phyloP scores from a whole-genome alignment of 768 basidiomycete species.

The Gyrodon lividus region DNA sequence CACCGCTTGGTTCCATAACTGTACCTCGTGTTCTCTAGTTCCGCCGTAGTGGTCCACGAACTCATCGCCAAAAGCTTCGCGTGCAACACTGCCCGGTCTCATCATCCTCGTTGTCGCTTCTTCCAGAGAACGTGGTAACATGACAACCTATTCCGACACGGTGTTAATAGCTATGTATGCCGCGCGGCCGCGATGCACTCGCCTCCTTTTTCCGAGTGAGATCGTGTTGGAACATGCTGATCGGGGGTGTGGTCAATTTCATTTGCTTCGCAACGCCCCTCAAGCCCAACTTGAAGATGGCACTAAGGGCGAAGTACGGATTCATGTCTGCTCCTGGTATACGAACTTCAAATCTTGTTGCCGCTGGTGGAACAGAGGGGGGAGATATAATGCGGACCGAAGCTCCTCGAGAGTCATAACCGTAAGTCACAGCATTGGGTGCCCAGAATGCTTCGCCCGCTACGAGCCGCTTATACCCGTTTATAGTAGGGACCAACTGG shows the following conservation, averaged over 20 bases:
- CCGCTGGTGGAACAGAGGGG: constrained; percentile 75
- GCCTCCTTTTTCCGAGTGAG: constrained; percentile 57
- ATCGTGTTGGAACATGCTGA: constrained; percentile 35
- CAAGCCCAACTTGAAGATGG: constrained; percentile 84
- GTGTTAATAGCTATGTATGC: background rate
- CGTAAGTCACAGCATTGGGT: constrained; percentile 89
- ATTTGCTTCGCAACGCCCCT: constrained; percentile 83
- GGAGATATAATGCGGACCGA: constrained; percentile 92
- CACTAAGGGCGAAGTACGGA: constrained; percentile 84
- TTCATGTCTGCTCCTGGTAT: constrained; percentile 98
- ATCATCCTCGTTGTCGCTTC: constrained; percentile 81
- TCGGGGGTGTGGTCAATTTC: constrained; percentile 66
- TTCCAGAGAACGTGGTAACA: constrained; percentile 79
- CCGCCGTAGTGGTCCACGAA: constrained; percentile 96
- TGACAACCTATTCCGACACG: constrained; percentile 49
- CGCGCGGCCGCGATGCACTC: constrained; percentile 38
- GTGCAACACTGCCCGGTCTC: constrained; percentile 71
- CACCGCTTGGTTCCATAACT: constrained; percentile 83
- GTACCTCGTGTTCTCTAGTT: constrained; percentile 91
- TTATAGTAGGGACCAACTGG: constrained; percentile 85
- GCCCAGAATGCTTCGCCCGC: constrained; percentile 96
- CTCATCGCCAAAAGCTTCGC: constrained; percentile 82
- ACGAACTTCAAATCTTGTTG: constrained; percentile 90
- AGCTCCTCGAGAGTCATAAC: constrained; percentile 92
- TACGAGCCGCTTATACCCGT: constrained; percentile 95